A percentile compares a stretch with the other conserved stretches of the same genome.
phyloP scores from a whole-genome alignment of 192 early-diverging fungal genomes.

The Fimicolochytrium jonesii region DNA sequence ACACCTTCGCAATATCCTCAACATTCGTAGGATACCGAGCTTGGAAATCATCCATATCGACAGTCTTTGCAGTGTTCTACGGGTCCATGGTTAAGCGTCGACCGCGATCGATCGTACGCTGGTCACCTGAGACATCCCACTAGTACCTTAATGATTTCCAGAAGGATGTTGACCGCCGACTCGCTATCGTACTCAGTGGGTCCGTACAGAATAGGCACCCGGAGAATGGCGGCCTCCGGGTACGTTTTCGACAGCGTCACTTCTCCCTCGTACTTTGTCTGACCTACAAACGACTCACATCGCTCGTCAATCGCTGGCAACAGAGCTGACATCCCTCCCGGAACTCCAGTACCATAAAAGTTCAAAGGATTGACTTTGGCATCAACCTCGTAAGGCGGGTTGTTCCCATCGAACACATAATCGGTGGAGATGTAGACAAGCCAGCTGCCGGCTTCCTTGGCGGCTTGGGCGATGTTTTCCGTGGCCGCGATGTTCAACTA shows the following conservation, averaged over 20 bases:
- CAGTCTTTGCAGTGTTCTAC: conserved; percentile 39
- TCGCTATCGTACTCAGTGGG: conserved; percentile 60
- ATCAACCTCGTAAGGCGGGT: conserved; percentile 69
- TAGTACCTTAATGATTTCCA: conserved; percentile 58
- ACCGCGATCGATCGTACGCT: not conserved
- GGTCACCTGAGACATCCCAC: not conserved
- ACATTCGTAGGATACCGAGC: conserved; percentile 81
- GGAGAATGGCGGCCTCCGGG: conserved; percentile 59
- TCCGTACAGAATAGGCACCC: conserved; percentile 79
- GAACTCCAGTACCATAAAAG: conserved; percentile 60
- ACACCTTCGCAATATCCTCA: conserved; percentile 65
- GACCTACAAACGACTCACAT: conserved; percentile 38
- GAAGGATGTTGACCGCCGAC: conserved; percentile 70
- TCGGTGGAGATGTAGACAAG: conserved; percentile 85
- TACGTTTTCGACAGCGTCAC: conserved; percentile 51
- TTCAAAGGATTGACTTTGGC: conserved; percentile 73
- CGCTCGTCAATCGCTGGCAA: not conserved
- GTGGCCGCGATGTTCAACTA: conserved; percentile 68
- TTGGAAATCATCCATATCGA: conserved; percentile 65
- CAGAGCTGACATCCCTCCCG: not conserved
- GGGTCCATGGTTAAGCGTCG: not conserved
- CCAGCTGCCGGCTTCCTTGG: conserved; percentile 46
- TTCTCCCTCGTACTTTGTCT: conserved; percentile 75
- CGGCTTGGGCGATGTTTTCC: conserved; percentile 48
- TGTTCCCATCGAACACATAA: conserved; percentile 89